Base-by-base conservation (phyloP, 192 early-diverging fungal species). In the Chytriomyces sp. region DNA sequence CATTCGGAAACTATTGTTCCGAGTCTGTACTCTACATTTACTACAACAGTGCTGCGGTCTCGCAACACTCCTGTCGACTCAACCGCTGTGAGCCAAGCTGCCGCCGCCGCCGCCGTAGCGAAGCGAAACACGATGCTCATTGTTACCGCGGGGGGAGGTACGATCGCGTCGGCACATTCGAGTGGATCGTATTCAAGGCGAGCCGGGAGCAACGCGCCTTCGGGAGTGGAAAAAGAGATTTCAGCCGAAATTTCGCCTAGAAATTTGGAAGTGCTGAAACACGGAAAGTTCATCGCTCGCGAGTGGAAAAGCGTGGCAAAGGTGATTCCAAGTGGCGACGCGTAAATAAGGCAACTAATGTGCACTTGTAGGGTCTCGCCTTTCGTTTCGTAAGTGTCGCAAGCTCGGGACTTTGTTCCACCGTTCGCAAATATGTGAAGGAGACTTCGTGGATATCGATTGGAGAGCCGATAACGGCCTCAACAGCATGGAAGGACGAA, bases 81-180 rank as follows among this genome's bases (percentile, higher is more conserved):
- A 58, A 25, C 22, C 17, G 3, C 2, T 4, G 56, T 28, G 28
- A 25, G 12, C 14, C 56, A 58, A 58, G 37, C 31, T 22, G 70
- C 55, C 26, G 39, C 32, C 22, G 32, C 40, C 22, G 34, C 39
- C 39, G n/a, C 52, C 25, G 53, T 12, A 5, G 34, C 30, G 7
- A 64, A 64, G 4, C 37, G 40, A 4, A 73, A 55, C 28, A 73
- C 65, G 26, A 64, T 75, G 0, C 17, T 57, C 0, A 66, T 75
- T 52, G 74, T 75, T 2, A 75, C 74, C 5, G 74, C 66, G 8
- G 64, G 64, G 4, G 74, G 74, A 3, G 74, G 64, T 2, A 59
- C 66, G 1, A 34, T 75, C 5, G 39, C 65, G 30, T 34, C 41
- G 3, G 59, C 71, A 12, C 44, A 39, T 22, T 70, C 68, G 14